Evolutionary conservation across 2,329 filamentous ascomycete species (phyloP).

Genomic region (Fusarium nurragi): DNA sequence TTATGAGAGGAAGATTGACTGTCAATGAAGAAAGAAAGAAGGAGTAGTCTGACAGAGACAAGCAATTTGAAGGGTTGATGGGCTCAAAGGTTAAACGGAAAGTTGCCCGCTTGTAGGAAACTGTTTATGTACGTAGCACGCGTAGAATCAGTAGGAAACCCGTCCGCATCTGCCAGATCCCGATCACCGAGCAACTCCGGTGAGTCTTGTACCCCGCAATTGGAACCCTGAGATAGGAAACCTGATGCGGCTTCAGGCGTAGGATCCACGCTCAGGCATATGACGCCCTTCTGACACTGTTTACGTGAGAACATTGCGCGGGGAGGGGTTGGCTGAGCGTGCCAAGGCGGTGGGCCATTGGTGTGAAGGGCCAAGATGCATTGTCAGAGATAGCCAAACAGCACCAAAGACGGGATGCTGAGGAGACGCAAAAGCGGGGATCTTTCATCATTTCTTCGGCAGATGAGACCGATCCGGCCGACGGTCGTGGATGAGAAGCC

Average conservation of each 20-base stretch:
- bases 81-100: constrained; percentile 15
- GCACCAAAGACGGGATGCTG: constrained; percentile 18
- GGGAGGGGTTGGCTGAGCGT: constrained; percentile 26
- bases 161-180: constrained; percentile 37
- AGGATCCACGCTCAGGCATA: constrained; percentile 17
- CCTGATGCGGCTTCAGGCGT: constrained; percentile 26
- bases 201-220: constrained; percentile 43
- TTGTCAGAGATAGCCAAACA: constrained; percentile 24
- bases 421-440: constrained; percentile 20
- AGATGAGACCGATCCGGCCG: constrained; percentile 35
- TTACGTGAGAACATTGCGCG: constrained; percentile 27
- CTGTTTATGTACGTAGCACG: constrained; percentile 39
- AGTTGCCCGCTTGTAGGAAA: constrained; percentile 10
- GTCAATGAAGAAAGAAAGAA: constrained; percentile 23
- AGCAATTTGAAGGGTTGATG: constrained; percentile 24
- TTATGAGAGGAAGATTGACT: constrained; percentile 22
- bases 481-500: constrained; percentile 9
- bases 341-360: constrained; percentile 40
- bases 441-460: constrained; percentile 27
- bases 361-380: constrained; percentile 28
- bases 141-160: constrained; percentile 33
- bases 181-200: constrained; percentile 46
- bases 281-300: constrained; percentile 8
- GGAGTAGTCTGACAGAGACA: constrained; percentile 24
- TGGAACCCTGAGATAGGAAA: constrained; percentile 42